A percentile compares a stretch with the other conserved stretches of the same genome.
Evolutionary conservation across 495 filamentous ascomycete genomes (phyloP).

Genomic region (Sordaria brevicollis): DNA sequence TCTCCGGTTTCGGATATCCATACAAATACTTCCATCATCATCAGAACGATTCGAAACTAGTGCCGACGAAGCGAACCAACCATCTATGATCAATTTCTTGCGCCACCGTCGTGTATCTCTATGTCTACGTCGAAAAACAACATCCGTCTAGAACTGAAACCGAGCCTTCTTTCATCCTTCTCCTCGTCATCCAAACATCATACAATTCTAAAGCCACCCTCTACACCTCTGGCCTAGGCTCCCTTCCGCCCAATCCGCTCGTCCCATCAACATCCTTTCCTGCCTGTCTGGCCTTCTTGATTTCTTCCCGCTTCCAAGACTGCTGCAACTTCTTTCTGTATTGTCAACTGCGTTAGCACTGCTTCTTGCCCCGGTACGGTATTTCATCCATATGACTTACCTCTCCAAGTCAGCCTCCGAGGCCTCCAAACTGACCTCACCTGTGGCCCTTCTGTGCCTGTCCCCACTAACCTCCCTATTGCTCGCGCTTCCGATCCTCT

Average conservation of each 20-base stretch:
- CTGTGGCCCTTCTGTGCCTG: slow-evolving; percentile 12
- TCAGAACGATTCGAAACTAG: too few relatives aligned
- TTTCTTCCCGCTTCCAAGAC: slow-evolving; percentile 15
- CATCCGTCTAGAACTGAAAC: neutral
- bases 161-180: neutral
- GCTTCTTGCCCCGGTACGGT: neutral
- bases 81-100: neutral
- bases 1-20: too few relatives aligned
- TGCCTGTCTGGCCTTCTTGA: slow-evolving; percentile 20
- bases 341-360: neutral
- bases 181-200: neutral
- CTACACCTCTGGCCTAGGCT: neutral
- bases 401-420: slow-evolving; percentile 30
- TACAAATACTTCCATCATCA: too few relatives aligned
- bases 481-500: neutral
- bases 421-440: slow-evolving; percentile 16
- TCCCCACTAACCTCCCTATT: neutral
- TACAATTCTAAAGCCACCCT: neutral
- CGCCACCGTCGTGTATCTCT: neutral
- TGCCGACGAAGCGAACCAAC: neutral
- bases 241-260: neutral
- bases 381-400: slow-evolving; percentile 11
- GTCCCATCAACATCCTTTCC: slow-evolving; percentile 17
- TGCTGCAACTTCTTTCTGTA: slow-evolving; percentile 25
- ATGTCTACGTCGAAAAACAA: neutral